Evolutionary conservation across 805 yeast species (phyloP), one percentile per base, ranked within the genome.

Genomic region (Kodamaea laetipori): DNA sequence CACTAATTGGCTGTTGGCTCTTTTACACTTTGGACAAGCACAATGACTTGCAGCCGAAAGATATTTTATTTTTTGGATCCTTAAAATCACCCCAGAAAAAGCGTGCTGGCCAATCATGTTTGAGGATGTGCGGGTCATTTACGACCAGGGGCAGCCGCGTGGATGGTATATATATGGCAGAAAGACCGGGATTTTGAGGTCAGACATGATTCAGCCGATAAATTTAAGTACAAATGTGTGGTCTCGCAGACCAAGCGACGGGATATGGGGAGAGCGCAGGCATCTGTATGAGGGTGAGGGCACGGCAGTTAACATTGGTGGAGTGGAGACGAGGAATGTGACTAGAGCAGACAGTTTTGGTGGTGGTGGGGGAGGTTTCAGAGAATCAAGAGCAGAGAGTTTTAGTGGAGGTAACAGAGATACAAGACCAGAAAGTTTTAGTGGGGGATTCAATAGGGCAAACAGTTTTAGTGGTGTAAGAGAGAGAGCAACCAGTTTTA

Each of bases 1-100:
- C 34, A 4, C 19, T 15, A 6, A 12, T n/a, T 15, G 15, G 34
- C 21, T 13, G 16, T 12, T 30, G 18, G 11, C 18, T 4, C 24
- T 6, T 30, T 30, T 30, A 30, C 18, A 30, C 16, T 30, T 30
- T 30, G 10, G 31, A 27, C 13, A 21, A 21, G 38, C 28, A 21
- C 13, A 35, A 21, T n/a, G 18, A 30, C 34, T 30, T 30, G 34
- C 34, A 30, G 34, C 34, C 34, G 15, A 15, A 30, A 12, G 34
- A 12, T 15, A 30, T 5, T 15, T 12, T 30, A 13, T 30, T 30
- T 30, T 30, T 15, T 30, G 18, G 16, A 23, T 21, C 38, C 25
- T 12, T 21, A 35, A 33, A 40, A 40, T 40, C 43, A 40, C 43
- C 43, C 43, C 43, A 40, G 43, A 40, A 40, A 33, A 24, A 35